Base-by-base conservation (phyloP, 257 asterid species). In the Paraleonurus japonicus region DNA sequence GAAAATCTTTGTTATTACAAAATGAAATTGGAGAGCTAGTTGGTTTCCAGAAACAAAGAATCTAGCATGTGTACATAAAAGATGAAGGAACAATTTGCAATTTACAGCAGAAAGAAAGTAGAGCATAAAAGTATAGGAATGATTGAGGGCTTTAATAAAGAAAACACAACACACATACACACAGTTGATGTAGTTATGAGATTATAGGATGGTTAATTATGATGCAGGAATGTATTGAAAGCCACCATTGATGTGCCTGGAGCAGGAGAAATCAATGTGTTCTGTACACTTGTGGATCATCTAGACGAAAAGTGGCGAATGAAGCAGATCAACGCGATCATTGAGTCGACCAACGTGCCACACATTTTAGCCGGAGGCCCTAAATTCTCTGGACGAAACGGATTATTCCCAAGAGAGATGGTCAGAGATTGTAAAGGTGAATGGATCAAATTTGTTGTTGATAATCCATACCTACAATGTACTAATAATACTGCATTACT, bases 331-430 rank as follows among this genome's bases (percentile, higher is more conserved):
- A 84, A 91, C 58, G 83, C 99, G 4, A 89, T 94, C 37, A 86
- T 92, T 28, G 83, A 85, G 61, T 88, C 96, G 8, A 67, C 86
- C n/a, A 86, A 81, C 3, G 82, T 68, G n/a, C 99, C 99, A 9
- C 98, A 94, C 55, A 81, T 92, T 39, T 84, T 94, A 77, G 99
- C 96, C 5, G 99, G 99, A 19, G 96, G 98, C 28, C 28, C 82
- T 94, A 19, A 94, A 94, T 73, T 85, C 99, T 3, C 90, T 94
- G 0, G 98, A 94, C 45, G 88, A 86, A 79, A 77, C 96, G 1
- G 99, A 94, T 82, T 94, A 94, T 75, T 94, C 99, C 7, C 69
- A 79, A 9, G 96, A 94, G 39, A 94, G 99, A 80, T 94, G 99
- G 99, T 78, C 87, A 7, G 99, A 94, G 65, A 92, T 94, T 4